These are phyloP conservation scores for Lactarius hengduanensis DNA, from an alignment of 768 basidiomycete genomes.

Conservation along the genomic window DNA sequence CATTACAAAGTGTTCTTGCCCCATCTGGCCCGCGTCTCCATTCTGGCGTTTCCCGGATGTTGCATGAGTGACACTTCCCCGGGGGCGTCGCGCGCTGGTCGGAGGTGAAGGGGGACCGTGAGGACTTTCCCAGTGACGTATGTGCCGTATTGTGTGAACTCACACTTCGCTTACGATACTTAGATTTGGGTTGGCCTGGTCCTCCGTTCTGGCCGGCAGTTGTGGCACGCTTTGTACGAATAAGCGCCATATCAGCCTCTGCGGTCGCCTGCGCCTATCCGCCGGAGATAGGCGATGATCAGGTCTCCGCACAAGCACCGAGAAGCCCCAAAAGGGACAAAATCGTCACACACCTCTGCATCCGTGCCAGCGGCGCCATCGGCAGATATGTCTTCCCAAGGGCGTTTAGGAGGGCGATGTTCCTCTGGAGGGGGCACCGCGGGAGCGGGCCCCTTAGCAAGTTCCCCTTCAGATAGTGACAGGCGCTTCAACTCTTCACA, in stretches of 20 bases:
- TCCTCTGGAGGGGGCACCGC: constrained; percentile 42
- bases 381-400: constrained; percentile 72
- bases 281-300: constrained; percentile 31
- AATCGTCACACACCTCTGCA: constrained; percentile 22
- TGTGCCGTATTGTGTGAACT: constrained; percentile 37
- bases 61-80: constrained; percentile 85
- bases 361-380: constrained; percentile 35
- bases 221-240: constrained; percentile 74
- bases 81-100: constrained; percentile 79
- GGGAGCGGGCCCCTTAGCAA: constrained; percentile 30
- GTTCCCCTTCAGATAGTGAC: constrained; percentile 31
- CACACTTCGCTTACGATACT: constrained; percentile 84
- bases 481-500: constrained; percentile 58
- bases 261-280: constrained; percentile 58
- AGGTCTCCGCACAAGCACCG: constrained; percentile 21
- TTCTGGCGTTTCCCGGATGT: constrained; percentile 85
- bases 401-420: constrained; percentile 67
- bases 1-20: constrained; percentile 80
- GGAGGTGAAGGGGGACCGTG: constrained; percentile 24
- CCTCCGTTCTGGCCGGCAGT: constrained; percentile 52
- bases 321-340: constrained; percentile 20
- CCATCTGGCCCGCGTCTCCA: constrained; percentile 86
- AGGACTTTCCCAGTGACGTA: constrained; percentile 31
- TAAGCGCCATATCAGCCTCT: constrained; percentile 83
- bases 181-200: constrained; percentile 62